A percentile compares a stretch with the other conserved stretches of the same genome.
These are phyloP conservation scores for Excoecaria cochinchinensis DNA, from an alignment of 345 rosid genomes.

Conservation along the genomic window DNA sequence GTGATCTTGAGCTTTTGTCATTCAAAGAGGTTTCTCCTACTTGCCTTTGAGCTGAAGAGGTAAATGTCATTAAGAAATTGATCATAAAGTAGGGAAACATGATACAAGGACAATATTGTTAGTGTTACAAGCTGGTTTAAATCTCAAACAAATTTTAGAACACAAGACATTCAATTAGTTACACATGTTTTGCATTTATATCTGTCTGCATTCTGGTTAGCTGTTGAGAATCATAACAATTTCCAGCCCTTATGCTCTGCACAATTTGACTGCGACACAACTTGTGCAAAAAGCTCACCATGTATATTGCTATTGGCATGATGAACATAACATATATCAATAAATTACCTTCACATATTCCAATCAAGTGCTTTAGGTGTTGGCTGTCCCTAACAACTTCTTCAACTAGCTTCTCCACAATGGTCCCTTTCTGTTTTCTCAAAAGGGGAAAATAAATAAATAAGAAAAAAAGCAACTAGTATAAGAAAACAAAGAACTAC, in stretches of 20 bases:
- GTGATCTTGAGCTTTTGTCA: slow-evolving; percentile 95
- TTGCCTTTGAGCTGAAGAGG: slow-evolving; percentile 82
- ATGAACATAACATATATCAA: background rate
- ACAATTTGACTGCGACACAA: background rate
- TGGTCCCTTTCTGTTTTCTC: slow-evolving; percentile 71
- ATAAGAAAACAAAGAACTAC: background rate
- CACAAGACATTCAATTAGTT: background rate
- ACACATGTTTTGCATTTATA: background rate
- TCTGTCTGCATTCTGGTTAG: background rate
- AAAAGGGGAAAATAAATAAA: background rate
- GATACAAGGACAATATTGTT: background rate
- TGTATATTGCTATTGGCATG: background rate
- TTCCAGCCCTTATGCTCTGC: background rate
- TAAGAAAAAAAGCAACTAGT: slow-evolving; percentile 9
- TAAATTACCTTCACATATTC: slow-evolving; percentile 79
- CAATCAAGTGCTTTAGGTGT: slow-evolving; percentile 74
- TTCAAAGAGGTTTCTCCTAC: slow-evolving; percentile 92
- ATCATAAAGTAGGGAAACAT: background rate
- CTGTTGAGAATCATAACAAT: background rate
- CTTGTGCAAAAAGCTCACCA: slow-evolving; percentile 1
- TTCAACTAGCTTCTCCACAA: slow-evolving; percentile 81
- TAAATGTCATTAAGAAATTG: background rate
- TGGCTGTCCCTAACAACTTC: slow-evolving; percentile 69
- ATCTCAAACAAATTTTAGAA: background rate
- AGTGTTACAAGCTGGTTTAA: background rate